A percentile compares a stretch with the other conserved stretches of the same genome.
These are phyloP conservation scores for Talaromyces sp. DNA, from an alignment of 2,329 filamentous ascomycete species.

Conservation along the genomic window DNA sequence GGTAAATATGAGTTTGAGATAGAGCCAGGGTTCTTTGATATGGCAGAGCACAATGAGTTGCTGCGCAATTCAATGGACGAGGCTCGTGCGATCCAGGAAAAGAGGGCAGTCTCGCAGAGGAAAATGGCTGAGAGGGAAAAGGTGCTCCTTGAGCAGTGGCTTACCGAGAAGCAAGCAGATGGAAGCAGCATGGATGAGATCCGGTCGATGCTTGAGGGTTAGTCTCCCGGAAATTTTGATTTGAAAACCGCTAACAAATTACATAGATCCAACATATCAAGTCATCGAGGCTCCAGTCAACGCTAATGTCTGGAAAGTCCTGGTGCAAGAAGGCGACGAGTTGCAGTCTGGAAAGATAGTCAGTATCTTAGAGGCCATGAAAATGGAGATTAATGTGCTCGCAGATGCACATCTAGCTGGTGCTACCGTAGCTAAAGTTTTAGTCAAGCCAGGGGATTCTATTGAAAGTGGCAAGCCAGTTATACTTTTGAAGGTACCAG, in stretches of 20 bases:
- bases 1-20: constrained; percentile 53
- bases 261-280: constrained; percentile 34
- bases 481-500: neutral
- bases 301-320: constrained; percentile 55
- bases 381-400: constrained; percentile 49
- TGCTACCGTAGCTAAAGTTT: neutral
- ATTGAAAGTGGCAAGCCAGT: neutral
- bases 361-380: constrained; percentile 55
- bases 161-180: neutral
- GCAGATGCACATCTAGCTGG: neutral
- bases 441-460: neutral
- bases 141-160: neutral
- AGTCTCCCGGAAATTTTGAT: constrained; percentile 19
- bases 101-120: constrained; percentile 49
- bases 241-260: neutral
- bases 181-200: neutral
- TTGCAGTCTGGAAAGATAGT: constrained; percentile 36
- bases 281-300: constrained; percentile 44
- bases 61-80: constrained; percentile 38
- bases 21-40: constrained; percentile 51
- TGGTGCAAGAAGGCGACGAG: constrained; percentile 37
- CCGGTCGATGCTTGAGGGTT: neutral
- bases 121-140: constrained; percentile 30
- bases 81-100: constrained; percentile 23
- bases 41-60: constrained; percentile 53